Evolutionary conservation across 2,329 filamentous ascomycete genomes (phyloP), one percentile per base, ranked within the genome.

Genomic region (Rugonectria rugulosa): DNA sequence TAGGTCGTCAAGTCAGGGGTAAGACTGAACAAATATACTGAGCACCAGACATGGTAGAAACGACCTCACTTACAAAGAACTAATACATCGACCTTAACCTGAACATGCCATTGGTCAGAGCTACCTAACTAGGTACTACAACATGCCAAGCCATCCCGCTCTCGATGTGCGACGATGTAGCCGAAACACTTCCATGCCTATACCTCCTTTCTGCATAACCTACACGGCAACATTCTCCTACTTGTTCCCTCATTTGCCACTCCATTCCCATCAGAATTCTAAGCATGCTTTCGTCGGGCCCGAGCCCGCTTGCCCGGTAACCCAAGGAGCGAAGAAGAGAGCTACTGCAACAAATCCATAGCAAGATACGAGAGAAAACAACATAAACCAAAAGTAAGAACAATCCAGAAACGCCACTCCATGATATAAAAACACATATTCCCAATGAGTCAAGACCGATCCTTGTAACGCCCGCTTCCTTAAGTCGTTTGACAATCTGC

Each of bases 401-500:
- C 17, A 48, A 48, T 37, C 44, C 50, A 61, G n/a, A 66, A 68
- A 68, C 66, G 62, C 67, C 66, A 51, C 56, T 50, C 58, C 37
- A 65, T 68, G 66, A 63, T 31, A 51, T 66, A 43, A 57, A 44
- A 50, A 31, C 47, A 40, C 45, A 62, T 58, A 50, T 52, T 38
- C 40, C 60, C 19, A 21, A 56, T 56, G 41, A n/a, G n/a, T n/a
- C n/a, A n/a, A n/a, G n/a, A n/a, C n/a, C n/a, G n/a, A 47, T 50
- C 26, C 45, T 53, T 45, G 29, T 43, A 65, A 70, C 68, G 62
- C 68, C 67, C 58, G 65, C 68, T 70, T 55, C 59, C 53, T 53
- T 58, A 57, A 56, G 37, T 59, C 36, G 56, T 49, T 23, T 49
- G 55, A 59, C 63, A 65, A 62, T 61, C 61, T 68, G 62, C 55